Evolutionary conservation across 371 early-diverging fungal species (phyloP).

Genomic region (Globomyces sp.): DNA sequence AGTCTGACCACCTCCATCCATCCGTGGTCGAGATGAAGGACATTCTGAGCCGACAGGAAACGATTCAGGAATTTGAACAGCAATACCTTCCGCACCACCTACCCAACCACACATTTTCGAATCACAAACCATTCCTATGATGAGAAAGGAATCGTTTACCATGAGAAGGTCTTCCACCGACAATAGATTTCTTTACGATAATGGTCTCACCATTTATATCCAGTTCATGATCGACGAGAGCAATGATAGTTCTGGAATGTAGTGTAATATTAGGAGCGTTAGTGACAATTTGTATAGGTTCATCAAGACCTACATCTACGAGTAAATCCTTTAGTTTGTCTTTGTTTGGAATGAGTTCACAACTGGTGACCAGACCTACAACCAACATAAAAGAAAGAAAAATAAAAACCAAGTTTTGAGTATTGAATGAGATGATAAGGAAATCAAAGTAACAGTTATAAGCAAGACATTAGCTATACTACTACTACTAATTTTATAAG

Average conservation of each 20-base stretch:
- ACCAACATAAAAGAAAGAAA: neutral
- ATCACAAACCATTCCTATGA: slow-evolving; percentile 26
- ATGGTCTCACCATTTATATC: slow-evolving; percentile 25
- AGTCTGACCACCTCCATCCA: neutral
- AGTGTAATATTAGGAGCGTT: slow-evolving; percentile 5
- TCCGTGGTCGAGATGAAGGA: neutral
- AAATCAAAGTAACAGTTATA: no score
- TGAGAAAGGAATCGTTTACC: no score
- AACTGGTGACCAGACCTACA: neutral
- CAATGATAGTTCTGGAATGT: neutral
- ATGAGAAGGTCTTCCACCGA: slow-evolving; percentile 22
- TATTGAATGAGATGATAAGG: no score
- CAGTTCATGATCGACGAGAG: neutral
- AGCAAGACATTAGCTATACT: no score
- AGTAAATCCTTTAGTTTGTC: neutral
- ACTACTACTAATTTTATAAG: no score
- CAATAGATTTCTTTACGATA: slow-evolving; percentile 18
- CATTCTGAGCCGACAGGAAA: neutral
- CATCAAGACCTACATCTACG: neutral
- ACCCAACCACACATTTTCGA: slow-evolving; percentile 27
- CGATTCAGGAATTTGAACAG: slow-evolving; percentile 17
- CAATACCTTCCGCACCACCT: slow-evolving; percentile 25
- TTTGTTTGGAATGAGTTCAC: neutral
- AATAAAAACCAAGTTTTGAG: neutral
- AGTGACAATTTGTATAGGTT: neutral